Conservation (phyloP, 1,284 basidiomycete genomes). For the Pseudozyma pruni region DNA sequence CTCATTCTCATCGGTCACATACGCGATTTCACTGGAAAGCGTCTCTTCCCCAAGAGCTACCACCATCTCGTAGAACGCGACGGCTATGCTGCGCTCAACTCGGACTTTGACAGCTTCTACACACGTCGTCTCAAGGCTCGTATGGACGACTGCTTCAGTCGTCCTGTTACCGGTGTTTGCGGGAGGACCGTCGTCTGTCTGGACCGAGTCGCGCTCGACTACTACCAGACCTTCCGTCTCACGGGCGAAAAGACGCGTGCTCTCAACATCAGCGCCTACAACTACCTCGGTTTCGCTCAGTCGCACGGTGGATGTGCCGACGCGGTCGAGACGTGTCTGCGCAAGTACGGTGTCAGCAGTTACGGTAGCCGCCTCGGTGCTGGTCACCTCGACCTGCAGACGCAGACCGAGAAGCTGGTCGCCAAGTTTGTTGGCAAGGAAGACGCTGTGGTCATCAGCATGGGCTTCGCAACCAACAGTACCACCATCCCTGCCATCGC, state of each 20-base stretch:
- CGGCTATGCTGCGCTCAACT: slow-evolving; percentile 89
- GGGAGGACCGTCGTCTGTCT: slow-evolving; percentile 89
- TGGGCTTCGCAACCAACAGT: slow-evolving; percentile 98
- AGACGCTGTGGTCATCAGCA: slow-evolving; percentile 87
- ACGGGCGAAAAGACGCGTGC: slow-evolving; percentile 84
- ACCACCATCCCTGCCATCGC: slow-evolving; percentile 93
- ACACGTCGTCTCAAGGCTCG: slow-evolving; percentile 92
- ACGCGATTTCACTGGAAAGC: slow-evolving; percentile 93
- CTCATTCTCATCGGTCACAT: slow-evolving; percentile 87
- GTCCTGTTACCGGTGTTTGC: slow-evolving; percentile 92
- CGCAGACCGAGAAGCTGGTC: slow-evolving; percentile 84
- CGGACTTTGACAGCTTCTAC: slow-evolving; percentile 99
- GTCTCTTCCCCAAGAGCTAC: slow-evolving; percentile 78
- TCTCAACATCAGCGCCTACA: slow-evolving; percentile 97
- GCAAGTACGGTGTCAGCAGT: slow-evolving; percentile 75
- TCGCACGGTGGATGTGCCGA: slow-evolving; percentile 92
- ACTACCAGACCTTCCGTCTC: slow-evolving; percentile 81
- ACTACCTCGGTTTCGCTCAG: slow-evolving; percentile 98
- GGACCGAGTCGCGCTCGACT: slow-evolving; percentile 85
- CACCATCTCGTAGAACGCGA: slow-evolving; percentile 72
- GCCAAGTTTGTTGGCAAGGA: slow-evolving; percentile 90
- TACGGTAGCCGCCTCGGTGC: slow-evolving; percentile 84
- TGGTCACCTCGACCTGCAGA: slow-evolving; percentile 85
- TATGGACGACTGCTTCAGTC: slow-evolving; percentile 94
- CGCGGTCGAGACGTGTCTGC: slow-evolving; percentile 76